Evolutionary conservation across 75 land plant genomes (phyloP).

Genomic region (Ceratopteris richardii): DNA sequence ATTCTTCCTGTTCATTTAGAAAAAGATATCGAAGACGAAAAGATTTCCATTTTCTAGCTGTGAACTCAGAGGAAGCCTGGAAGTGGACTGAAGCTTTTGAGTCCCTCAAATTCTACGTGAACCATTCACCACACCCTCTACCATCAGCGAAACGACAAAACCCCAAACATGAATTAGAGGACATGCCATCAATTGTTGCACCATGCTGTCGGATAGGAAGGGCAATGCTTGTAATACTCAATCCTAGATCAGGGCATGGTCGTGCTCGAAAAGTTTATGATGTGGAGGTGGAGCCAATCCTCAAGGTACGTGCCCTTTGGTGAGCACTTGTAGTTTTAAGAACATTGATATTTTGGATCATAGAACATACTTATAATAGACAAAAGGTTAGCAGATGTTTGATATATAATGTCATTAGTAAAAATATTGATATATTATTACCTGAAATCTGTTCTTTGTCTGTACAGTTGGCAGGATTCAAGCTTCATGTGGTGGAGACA

Average conservation of each 20-base stretch:
- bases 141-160: slow-evolving; percentile 54
- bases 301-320: slow-evolving; percentile 49
- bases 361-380: too few species aligned
- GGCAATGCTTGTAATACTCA: slow-evolving; percentile 70
- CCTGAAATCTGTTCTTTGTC: too few species aligned
- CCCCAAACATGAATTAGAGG: slow-evolving; percentile 25
- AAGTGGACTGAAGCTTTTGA: slow-evolving; percentile 81
- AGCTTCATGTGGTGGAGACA: slow-evolving; percentile 75
- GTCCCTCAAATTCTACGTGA: slow-evolving; percentile 64
- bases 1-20: slow-evolving; percentile 40
- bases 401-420: too few species aligned
- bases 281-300: slow-evolving; percentile 75
- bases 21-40: slow-evolving; percentile 52
- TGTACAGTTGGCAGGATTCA: slow-evolving; percentile 85
- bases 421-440: too few species aligned
- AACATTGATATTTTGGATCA: neutral
- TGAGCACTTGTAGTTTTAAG: neutral
- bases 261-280: slow-evolving; percentile 83
- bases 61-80: slow-evolving; percentile 57
- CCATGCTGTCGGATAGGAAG: slow-evolving; percentile 55
- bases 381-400: too few species aligned
- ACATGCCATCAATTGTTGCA: slow-evolving; percentile 34
- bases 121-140: slow-evolving; percentile 61
- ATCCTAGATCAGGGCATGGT: slow-evolving; percentile 92
- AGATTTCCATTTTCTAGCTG: slow-evolving; percentile 77